Evolutionary conservation across 192 early-diverging fungal genomes (phyloP).

Genomic region (Cetraspora pellucida): DNA sequence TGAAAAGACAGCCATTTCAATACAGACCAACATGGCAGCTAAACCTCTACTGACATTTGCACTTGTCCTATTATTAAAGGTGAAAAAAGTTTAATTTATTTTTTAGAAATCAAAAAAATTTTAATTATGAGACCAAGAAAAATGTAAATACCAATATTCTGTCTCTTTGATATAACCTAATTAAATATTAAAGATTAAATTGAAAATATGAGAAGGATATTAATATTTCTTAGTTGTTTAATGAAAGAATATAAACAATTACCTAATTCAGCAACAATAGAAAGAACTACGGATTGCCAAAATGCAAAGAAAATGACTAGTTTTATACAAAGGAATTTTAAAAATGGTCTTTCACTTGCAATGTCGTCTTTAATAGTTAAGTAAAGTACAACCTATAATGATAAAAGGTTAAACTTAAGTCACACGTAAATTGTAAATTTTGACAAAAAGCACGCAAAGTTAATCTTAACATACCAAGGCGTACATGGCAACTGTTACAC

Average conservation of each 20-base stretch:
- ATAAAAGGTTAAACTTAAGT: background rate
- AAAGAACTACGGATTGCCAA: slow-evolving; percentile 39
- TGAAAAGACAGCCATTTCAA: slow-evolving; percentile 50
- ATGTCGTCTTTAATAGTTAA: slow-evolving; percentile 56
- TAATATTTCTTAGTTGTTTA: background rate
- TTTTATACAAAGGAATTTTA: slow-evolving; percentile 49
- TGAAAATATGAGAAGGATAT: background rate
- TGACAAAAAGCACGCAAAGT: background rate
- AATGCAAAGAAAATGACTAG: slow-evolving; percentile 48
- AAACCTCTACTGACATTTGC: slow-evolving; percentile 43
- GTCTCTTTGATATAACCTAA: background rate
- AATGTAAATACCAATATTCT: background rate
- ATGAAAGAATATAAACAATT: background rate
- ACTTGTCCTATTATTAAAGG: slow-evolving; percentile 38
- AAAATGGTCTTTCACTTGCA: slow-evolving; percentile 47
- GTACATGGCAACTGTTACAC: slow-evolving; percentile 72
- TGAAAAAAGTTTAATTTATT: background rate
- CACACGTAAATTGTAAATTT: background rate
- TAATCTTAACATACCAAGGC: slow-evolving; percentile 51
- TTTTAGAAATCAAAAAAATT: background rate
- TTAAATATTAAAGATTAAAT: background rate
- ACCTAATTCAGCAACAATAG: slow-evolving; percentile 34
- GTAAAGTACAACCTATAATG: background rate
- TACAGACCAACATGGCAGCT: slow-evolving; percentile 38
- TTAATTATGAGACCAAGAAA: background rate